Base-by-base conservation (phyloP, 129 eudicot species). In the Glebionis coronaria region DNA sequence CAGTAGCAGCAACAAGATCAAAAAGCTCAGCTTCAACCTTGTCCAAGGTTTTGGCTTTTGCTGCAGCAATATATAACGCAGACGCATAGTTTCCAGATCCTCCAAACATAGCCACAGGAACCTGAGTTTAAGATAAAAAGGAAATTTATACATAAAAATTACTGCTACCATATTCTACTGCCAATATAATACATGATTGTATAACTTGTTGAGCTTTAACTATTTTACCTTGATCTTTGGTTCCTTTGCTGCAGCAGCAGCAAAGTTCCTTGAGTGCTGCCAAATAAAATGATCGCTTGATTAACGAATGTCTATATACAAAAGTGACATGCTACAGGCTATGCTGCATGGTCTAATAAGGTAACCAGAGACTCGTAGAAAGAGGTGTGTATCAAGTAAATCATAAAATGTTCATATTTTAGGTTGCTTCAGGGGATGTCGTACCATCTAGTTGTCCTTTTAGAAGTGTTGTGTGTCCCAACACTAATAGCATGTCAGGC, bases 11-110 rank as follows among this genome's bases (percentile, higher is more conserved):
- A 73, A 84, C 79, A 67, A 90, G 77, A 61, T 71, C 81, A 67
- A 79, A 44, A 55, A 90, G 81, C 80, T 90, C 97, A 1, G 97
- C 46, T 70, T 90, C 95, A 71, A 87, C 95, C 76, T 84, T 90
- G 15, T 90, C 97, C 73, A 90, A 68, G 13, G 80, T 45, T 52
- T 87, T 87, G 31, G 83, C 87, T 80, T 82, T 90, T 62, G 79
- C 84, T 53, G 97, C 89, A 64, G 95, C 85, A 55, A 90, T 73
- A 60, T 73, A 90, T 61, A 90, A 72, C 23, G 95, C 97, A 14
- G 97, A 87, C 16, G 97, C 91, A 71, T 90, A 90, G 80, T 87
- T 90, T 44, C 89, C 97, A 58, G 87, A 80, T 4, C 79, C 89
- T 9, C 97, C 97, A 61, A 73, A 90, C 97, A 90, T 44, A 55